These are phyloP conservation scores for Trypanosoma melophagium DNA, from an alignment of 208 protist species.

Conservation along the genomic window DNA sequence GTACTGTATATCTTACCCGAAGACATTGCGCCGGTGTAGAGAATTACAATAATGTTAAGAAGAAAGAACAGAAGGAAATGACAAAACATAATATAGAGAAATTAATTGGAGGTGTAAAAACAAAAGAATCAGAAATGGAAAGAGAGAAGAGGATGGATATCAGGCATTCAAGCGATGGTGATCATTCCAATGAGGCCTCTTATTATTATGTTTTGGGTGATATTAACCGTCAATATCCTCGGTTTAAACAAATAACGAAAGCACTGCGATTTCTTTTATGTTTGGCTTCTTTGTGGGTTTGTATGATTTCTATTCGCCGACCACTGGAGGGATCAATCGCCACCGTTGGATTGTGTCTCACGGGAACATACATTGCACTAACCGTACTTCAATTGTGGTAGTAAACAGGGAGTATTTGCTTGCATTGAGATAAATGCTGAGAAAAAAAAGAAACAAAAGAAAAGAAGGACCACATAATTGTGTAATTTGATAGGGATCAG, in stretches of 20 bases:
- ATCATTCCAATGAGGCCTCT: neutral
- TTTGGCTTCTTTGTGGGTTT: conserved; percentile 39
- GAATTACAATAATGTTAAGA: neutral
- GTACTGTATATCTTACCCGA: conserved; percentile 37
- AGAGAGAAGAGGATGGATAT: too few species aligned
- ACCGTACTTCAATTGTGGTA: conserved; percentile 21
- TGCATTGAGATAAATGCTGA: too few species aligned
- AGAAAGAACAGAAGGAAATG: conserved; percentile 7
- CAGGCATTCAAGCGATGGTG: neutral
- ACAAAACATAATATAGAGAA: neutral
- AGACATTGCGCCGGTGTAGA: conserved; percentile 25
- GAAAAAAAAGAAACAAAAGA: neutral
- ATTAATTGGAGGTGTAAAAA: neutral
- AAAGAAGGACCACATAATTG: too few species aligned
- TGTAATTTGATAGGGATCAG: neutral
- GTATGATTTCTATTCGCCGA: conserved; percentile 48
- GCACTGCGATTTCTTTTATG: conserved; percentile 14
- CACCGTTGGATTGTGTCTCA: conserved; percentile 40
- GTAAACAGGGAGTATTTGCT: too few species aligned
- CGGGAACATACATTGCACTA: conserved; percentile 32
- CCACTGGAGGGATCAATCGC: conserved; percentile 55
- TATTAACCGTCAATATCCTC: conserved; percentile 31
- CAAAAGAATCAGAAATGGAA: neutral
- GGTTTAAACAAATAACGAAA: conserved; percentile 9
- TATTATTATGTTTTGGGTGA: conserved; percentile 45